Conservation (phyloP, 228 moss, liverwort and hornwort species). For the Sphagnum magellanicum region DNA sequence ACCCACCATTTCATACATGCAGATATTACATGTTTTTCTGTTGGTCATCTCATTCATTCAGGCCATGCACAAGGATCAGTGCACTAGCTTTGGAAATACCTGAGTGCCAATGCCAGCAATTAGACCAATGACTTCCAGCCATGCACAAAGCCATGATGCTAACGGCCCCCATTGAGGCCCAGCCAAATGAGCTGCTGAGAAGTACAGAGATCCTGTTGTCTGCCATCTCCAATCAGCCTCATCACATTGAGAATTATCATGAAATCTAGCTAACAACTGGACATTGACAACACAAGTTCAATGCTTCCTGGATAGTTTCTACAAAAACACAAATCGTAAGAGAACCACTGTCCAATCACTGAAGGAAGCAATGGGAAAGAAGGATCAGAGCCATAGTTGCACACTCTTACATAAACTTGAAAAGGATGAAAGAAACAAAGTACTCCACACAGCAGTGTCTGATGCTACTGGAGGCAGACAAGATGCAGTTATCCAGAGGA, state of each 20-base stretch:
- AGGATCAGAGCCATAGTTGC: background rate
- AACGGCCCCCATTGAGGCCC: constrained; percentile 90
- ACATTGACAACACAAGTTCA: too few species aligned
- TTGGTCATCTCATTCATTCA: too few species aligned
- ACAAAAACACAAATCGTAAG: constrained; percentile 3
- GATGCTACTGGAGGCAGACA: too few species aligned
- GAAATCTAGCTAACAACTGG: too few species aligned
- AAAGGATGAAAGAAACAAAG: too few species aligned
- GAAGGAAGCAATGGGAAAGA: background rate
- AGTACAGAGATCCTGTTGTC: constrained; percentile 99
- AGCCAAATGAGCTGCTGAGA: constrained; percentile 97
- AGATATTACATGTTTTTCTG: too few species aligned
- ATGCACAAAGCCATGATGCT: constrained; percentile 97
- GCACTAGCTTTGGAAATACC: constrained; percentile 27
- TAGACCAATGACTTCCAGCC: constrained; percentile 93
- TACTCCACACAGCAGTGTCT: too few species aligned
- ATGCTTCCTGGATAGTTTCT: constrained; percentile 1
- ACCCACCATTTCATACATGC: too few species aligned
- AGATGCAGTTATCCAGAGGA: too few species aligned
- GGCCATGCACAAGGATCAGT: background rate
- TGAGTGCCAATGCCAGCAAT: constrained; percentile 96
- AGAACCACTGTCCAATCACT: background rate
- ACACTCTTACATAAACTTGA: background rate
- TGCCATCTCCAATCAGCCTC: constrained; percentile 21
- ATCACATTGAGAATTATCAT: background rate